Evolutionary conservation across 2,329 filamentous ascomycete species (phyloP), one percentile per base, ranked within the genome.

Genomic region (Alternaria dauci): DNA sequence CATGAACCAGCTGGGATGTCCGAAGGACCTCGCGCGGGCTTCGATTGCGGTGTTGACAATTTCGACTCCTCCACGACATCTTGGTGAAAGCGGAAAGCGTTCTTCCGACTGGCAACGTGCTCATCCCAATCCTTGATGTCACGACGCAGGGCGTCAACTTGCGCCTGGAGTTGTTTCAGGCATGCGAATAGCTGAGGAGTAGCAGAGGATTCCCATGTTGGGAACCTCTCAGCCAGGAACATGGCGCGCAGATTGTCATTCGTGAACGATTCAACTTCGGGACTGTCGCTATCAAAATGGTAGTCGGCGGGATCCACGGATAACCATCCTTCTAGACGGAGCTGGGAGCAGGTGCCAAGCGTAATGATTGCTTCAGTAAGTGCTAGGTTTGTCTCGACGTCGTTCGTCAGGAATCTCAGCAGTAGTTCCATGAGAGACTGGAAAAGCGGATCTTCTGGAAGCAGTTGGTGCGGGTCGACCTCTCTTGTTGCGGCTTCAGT

Each of bases 281-380:
- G 56, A 9, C 66, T 67, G 12, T 59, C 57, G 14, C 71, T 67
- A 39, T 70, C 62, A 58, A 80, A 80, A 25, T 75, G 68, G 58
- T 81, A 81, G 32, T 77, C 71, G 8, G 73, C 83, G 4, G 91
- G 91, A 54, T 90, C 88, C 16, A 92, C 89, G 6, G 94, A 82
- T 30, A 98, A 82, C 94, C 95, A 99, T n/a, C 91, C 91, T 72
- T 97, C 93, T 12, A 97, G 84, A 20, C 89, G 88, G 73, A 97
- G 90, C 64, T 92, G 91, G 6, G 93, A 91, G 69, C 95, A 98
- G 1, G 91, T 88, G 11, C 91, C 91, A 41, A 99, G 83, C 66
- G 92, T 91, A 28, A 96, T 86, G 43, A 98, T 83, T 1, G 91
- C 87, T 71, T 96, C 92, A 0, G 94, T 98, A 2, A 97, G 83